These are phyloP conservation scores for Penicillium diatomitis DNA, from an alignment of 495 filamentous ascomycete genomes.

Conservation along the genomic window DNA sequence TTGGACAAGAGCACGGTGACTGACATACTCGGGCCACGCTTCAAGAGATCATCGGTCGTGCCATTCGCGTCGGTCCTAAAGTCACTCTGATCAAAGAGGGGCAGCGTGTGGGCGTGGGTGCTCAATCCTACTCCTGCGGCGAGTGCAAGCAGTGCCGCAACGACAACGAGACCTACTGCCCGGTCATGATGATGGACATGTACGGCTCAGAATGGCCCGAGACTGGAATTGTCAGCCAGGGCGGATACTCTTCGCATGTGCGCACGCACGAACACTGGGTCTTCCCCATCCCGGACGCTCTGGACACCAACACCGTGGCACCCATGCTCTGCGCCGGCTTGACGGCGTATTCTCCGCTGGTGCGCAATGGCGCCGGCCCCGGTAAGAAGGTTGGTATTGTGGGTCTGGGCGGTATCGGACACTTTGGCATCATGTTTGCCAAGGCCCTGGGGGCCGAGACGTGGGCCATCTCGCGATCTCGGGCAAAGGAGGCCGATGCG, in stretches of 20 bases:
- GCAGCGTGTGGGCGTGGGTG: conserved; percentile 71
- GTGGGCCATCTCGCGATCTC: conserved; percentile 59
- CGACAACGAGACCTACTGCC: conserved; percentile 76
- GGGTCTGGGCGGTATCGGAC: conserved; percentile 68
- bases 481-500: conserved; percentile 62
- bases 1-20: no score
- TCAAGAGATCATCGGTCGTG: conserved; percentile 60
- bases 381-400: conserved; percentile 80
- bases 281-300: conserved; percentile 71
- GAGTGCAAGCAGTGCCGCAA: conserved; percentile 58
- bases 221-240: conserved; percentile 51
- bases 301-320: conserved; percentile 58
- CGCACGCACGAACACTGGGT: conserved; percentile 65
- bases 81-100: conserved; percentile 60
- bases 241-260: conserved; percentile 60
- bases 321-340: conserved; percentile 88
- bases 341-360: conserved; percentile 70
- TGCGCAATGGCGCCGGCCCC: conserved; percentile 61
- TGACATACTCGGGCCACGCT: no score
- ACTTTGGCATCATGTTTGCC: conserved; percentile 63
- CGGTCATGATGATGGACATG: conserved; percentile 49
- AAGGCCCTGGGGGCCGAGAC: conserved; percentile 63
- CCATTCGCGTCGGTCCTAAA: conserved; percentile 59
- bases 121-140: conserved; percentile 66
- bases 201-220: conserved; percentile 59